A percentile compares a stretch with the other conserved stretches of the same genome.
These are phyloP conservation scores for Fusarium ramigenum DNA, from an alignment of 2,329 filamentous ascomycete species.

Conservation along the genomic window DNA sequence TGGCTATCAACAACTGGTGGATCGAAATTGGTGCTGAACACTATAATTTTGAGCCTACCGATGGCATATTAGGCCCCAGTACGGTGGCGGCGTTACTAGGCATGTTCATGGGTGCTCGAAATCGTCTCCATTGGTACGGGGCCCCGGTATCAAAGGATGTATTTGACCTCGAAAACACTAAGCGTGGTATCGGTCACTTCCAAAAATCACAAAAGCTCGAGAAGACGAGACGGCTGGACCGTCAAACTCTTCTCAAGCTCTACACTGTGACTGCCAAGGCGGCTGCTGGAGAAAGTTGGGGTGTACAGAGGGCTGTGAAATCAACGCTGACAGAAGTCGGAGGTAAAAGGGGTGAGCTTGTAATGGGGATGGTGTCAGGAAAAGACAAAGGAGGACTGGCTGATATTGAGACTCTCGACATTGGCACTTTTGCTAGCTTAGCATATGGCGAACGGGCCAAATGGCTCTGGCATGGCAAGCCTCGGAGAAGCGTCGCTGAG, in stretches of 20 bases:
- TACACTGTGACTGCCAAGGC: constrained; percentile 90
- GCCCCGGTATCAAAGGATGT: constrained; percentile 89
- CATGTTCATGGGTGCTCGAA: constrained; percentile 87
- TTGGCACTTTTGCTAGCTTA: constrained; percentile 82
- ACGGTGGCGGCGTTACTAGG: constrained; percentile 90
- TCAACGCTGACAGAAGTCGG: constrained; percentile 93
- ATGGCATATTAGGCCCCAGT: constrained; percentile 91
- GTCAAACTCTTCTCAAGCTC: constrained; percentile 81
- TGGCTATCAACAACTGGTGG: constrained; percentile 94
- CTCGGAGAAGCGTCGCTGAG: constrained; percentile 68
- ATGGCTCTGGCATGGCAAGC: constrained; percentile 95
- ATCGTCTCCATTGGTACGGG: constrained; percentile 84
- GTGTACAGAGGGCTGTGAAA: constrained; percentile 92
- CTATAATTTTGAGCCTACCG: constrained; percentile 90
- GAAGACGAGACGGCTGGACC: constrained; percentile 81
- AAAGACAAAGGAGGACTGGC: constrained; percentile 89
- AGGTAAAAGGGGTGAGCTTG: constrained; percentile 92
- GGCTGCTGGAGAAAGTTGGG: constrained; percentile 88
- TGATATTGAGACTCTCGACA: constrained; percentile 90
- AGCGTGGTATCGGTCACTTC: constrained; percentile 85
- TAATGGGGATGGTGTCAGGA: constrained; percentile 91
- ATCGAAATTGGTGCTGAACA: constrained; percentile 90
- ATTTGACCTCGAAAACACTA: constrained; percentile 85
- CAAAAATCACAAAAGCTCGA: constrained; percentile 89
- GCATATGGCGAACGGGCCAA: constrained; percentile 85